phyloP scores from a whole-genome alignment of 176 grass and related monocot species.

The Bromus sterilis region DNA sequence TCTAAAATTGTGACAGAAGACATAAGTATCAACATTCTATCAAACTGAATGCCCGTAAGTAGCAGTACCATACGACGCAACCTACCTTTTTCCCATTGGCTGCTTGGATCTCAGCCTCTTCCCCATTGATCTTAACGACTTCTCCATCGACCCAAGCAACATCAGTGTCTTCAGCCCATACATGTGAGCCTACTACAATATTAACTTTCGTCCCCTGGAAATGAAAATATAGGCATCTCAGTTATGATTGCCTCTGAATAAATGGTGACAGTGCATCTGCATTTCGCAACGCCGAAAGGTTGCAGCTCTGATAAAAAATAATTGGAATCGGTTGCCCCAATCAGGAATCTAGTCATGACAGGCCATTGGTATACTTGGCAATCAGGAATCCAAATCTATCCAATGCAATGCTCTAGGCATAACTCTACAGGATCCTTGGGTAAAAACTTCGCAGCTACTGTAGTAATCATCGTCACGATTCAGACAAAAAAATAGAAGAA shows the following conservation, averaged over 20 bases:
- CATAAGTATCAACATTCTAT: background rate
- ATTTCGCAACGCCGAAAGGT: background rate
- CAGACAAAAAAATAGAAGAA: background rate
- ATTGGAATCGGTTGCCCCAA: background rate
- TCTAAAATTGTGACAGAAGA: conserved; percentile 31
- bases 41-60: background rate
- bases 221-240: background rate
- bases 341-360: background rate
- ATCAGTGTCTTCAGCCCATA: conserved; percentile 77
- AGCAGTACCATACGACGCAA: background rate
- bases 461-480: background rate
- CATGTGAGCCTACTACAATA: conserved; percentile 89
- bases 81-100: conserved; percentile 74
- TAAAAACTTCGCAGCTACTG: background rate
- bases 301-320: background rate
- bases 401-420: background rate
- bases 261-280: background rate
- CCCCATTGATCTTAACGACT: conserved; percentile 82
- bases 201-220: conserved; percentile 96
- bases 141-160: conserved; percentile 80
- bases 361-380: too few species aligned
- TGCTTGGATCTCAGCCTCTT: conserved; percentile 64
- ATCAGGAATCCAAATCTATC: background rate
- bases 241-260: background rate
- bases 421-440: background rate